Percentiles rank a stretch among this genome's conserved stretches.
phyloP scores from a whole-genome alignment of 352 stramenopile genomes.

The Globisporangium mamillatum region DNA sequence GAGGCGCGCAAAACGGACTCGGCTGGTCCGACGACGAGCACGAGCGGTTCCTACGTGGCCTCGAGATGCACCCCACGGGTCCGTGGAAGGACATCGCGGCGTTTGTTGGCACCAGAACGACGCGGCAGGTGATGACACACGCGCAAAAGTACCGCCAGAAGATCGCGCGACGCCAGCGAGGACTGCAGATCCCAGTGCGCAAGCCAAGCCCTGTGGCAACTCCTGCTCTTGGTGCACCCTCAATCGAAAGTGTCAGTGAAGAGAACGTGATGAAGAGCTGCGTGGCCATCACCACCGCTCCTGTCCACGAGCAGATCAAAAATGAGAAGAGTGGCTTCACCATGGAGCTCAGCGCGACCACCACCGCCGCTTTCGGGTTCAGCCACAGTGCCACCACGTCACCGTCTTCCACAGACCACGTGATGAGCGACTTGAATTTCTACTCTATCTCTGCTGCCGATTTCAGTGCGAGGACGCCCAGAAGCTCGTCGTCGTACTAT shows the following conservation, averaged over 20 bases:
- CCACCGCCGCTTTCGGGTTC: background rate
- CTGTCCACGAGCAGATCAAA: background rate
- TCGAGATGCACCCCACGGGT: background rate
- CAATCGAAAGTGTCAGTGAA: too few species aligned
- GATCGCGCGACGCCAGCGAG: constrained; percentile 19
- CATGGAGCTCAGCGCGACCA: too few species aligned
- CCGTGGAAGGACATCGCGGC: too few species aligned
- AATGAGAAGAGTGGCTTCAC: background rate
- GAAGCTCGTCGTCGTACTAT: background rate
- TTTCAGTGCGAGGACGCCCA: background rate
- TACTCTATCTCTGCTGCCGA: background rate
- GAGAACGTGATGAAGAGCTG: too few species aligned
- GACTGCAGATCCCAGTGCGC: too few species aligned
- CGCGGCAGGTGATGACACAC: constrained; percentile 34
- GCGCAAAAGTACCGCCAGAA: constrained; percentile 39
- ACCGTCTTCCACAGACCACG: constrained; percentile 1
- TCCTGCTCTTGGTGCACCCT: too few species aligned
- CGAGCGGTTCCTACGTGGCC: background rate
- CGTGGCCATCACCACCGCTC: background rate
- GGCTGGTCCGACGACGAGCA: background rate
- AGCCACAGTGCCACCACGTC: background rate
- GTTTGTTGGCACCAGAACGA: constrained; percentile 4
- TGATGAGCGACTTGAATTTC: background rate
- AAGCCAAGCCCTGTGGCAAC: too few species aligned
- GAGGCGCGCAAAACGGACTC: background rate